Conservation (phyloP, 176 grass and related monocot species). For the Triticum urartu region DNA sequence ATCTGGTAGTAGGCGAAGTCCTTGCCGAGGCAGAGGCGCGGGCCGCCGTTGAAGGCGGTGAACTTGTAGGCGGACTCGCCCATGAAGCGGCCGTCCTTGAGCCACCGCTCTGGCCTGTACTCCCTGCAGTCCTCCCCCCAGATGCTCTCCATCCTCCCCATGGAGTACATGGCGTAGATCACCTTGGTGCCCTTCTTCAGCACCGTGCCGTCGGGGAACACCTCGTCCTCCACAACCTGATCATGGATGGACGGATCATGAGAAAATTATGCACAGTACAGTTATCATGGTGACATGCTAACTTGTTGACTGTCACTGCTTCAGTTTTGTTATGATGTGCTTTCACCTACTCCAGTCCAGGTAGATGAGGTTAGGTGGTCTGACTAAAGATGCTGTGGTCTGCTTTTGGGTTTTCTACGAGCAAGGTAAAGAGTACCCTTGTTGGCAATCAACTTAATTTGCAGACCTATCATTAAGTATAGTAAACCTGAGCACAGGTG, state of each 20-base stretch:
- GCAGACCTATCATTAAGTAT: neutral
- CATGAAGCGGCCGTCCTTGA: slow-evolving; percentile 74
- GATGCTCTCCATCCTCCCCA: slow-evolving; percentile 96
- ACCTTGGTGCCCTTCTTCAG: slow-evolving; percentile 93
- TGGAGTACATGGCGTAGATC: slow-evolving; percentile 84
- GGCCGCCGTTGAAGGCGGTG: slow-evolving; percentile 90
- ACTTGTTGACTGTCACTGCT: neutral
- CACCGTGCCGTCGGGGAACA: slow-evolving; percentile 90
- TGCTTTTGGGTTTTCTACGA: neutral
- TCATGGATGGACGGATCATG: neutral
- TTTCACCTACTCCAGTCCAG: neutral
- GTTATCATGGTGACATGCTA: neutral
- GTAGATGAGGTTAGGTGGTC: neutral
- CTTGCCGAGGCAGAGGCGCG: slow-evolving; percentile 83
- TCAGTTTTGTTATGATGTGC: neutral
- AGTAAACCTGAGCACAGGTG: neutral
- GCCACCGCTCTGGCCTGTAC: slow-evolving; percentile 93
- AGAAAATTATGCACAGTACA: neutral
- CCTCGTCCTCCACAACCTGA: slow-evolving; percentile 89
- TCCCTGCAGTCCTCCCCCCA: slow-evolving; percentile 87
- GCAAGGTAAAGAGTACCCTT: neutral
- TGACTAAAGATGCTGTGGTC: neutral
- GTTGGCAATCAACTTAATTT: slow-evolving; percentile 1
- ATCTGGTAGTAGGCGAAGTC: slow-evolving; percentile 99
- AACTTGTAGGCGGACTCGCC: slow-evolving; percentile 95